Evolutionary conservation across 768 basidiomycete genomes (phyloP).

Genomic region (Antrodiella citrinella): DNA sequence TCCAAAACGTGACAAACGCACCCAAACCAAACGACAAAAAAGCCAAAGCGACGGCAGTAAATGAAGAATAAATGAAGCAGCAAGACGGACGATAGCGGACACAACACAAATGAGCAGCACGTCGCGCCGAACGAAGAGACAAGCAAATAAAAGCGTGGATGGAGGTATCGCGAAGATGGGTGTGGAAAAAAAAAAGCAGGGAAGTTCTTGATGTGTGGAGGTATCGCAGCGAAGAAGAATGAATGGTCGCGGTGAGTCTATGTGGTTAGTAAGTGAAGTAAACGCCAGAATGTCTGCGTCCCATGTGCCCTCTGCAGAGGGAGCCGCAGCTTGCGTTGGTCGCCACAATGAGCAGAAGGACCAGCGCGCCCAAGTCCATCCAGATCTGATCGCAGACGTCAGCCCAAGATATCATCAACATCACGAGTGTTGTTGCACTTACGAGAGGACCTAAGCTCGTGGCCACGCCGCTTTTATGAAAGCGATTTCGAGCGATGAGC

Average conservation of each 20-base stretch:
- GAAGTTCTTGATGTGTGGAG: too few species aligned
- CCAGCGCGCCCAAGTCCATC: conserved; percentile 18
- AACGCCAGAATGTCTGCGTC: conserved; percentile 5
- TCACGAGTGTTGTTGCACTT: background rate
- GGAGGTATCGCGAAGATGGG: conserved; percentile 1
- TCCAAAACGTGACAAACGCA: too few species aligned
- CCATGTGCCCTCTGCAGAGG: conserved; percentile 15
- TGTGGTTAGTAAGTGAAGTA: background rate
- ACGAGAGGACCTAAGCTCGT: conserved; percentile 4
- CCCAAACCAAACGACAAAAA: too few species aligned
- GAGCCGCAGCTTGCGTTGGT: conserved; percentile 17
- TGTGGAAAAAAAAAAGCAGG: too few species aligned
- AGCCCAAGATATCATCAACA: background rate
- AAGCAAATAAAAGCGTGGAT: background rate
- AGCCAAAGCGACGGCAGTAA: too few species aligned
- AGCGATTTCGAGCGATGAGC: conserved; percentile 11
- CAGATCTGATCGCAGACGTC: conserved; percentile 14
- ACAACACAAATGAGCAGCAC: background rate
- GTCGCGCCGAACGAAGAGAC: background rate
- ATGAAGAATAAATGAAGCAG: too few species aligned
- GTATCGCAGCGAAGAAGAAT: background rate
- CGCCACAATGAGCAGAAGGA: conserved; percentile 12
- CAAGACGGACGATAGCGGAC: too few species aligned
- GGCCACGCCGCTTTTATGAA: conserved; percentile 12
- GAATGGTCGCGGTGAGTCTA: background rate